Conservation (phyloP, 768 basidiomycete genomes). For the Lyophyllum decastes region DNA sequence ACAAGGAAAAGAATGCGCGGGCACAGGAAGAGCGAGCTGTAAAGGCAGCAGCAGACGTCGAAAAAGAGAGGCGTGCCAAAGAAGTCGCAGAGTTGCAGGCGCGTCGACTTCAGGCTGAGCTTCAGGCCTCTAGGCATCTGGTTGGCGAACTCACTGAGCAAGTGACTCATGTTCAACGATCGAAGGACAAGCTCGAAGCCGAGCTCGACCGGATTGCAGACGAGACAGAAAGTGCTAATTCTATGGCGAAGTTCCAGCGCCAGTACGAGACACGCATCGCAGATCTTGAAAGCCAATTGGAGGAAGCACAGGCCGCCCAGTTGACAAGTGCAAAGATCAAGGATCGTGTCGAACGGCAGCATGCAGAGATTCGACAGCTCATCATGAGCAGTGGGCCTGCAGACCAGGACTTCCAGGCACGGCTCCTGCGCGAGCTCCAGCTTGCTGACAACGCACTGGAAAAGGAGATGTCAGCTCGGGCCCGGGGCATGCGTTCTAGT, state of each 20-base stretch:
- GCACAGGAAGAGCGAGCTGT: slow-evolving; percentile 61
- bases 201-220: slow-evolving; percentile 70
- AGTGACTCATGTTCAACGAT: slow-evolving; percentile 51
- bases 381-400: slow-evolving; percentile 57
- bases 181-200: slow-evolving; percentile 65
- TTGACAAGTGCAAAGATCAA: slow-evolving; percentile 54
- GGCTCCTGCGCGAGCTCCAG: slow-evolving; percentile 64
- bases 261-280: slow-evolving; percentile 65
- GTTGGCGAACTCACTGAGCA: slow-evolving; percentile 56
- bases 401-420: slow-evolving; percentile 62
- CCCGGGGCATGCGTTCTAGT: slow-evolving; percentile 33
- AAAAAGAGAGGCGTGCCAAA: slow-evolving; percentile 66
- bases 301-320: slow-evolving; percentile 54
- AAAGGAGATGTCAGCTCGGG: slow-evolving; percentile 47
- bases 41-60: slow-evolving; percentile 58
- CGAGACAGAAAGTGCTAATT: slow-evolving; percentile 52
- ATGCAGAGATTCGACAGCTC: slow-evolving; percentile 71
- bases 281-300: slow-evolving; percentile 61
- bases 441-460: slow-evolving; percentile 58
- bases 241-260: slow-evolving; percentile 60
- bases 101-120: slow-evolving; percentile 62
- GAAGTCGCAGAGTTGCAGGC: slow-evolving; percentile 66
- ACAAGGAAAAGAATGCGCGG: slow-evolving; percentile 67
- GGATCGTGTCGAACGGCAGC: slow-evolving; percentile 65
- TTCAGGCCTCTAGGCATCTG: slow-evolving; percentile 57